Conservation (phyloP, 2,329 filamentous ascomycete genomes). For the Microsporum ferrugineum region DNA sequence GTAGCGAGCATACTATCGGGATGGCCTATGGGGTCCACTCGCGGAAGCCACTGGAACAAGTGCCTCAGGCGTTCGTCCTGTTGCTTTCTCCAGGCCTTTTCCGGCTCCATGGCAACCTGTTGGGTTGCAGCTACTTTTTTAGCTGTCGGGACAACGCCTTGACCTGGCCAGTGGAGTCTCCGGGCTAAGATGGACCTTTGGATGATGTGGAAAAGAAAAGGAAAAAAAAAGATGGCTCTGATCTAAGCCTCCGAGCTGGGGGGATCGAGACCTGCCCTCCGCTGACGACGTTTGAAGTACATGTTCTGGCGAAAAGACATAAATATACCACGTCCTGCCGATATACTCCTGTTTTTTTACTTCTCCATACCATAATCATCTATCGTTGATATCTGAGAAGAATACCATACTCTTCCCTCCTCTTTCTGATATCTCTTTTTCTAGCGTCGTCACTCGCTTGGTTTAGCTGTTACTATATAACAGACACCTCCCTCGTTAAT, state of each 20-base stretch:
- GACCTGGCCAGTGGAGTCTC: background rate
- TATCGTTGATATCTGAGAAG: background rate
- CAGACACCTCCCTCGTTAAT: background rate
- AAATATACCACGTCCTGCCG: background rate
- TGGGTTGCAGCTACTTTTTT: background rate
- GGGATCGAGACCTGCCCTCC: background rate
- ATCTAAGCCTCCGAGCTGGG: background rate
- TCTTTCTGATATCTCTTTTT: background rate
- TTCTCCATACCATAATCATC: background rate
- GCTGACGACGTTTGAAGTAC: background rate
- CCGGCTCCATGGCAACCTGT: background rate
- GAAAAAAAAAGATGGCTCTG: background rate
- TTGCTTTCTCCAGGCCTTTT: background rate
- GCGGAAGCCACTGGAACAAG: background rate
- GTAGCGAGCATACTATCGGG: background rate
- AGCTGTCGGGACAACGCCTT: background rate
- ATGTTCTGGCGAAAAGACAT: background rate
- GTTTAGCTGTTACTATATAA: background rate
- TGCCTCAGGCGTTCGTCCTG: background rate
- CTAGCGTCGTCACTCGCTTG: background rate
- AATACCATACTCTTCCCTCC: background rate
- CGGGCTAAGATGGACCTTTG: background rate
- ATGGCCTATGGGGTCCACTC: background rate
- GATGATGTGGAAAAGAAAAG: background rate
- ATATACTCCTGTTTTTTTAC: background rate